These are phyloP conservation scores for Neodidymelliopsis sp. DNA, from an alignment of 2,329 filamentous ascomycete species.

Conservation along the genomic window DNA sequence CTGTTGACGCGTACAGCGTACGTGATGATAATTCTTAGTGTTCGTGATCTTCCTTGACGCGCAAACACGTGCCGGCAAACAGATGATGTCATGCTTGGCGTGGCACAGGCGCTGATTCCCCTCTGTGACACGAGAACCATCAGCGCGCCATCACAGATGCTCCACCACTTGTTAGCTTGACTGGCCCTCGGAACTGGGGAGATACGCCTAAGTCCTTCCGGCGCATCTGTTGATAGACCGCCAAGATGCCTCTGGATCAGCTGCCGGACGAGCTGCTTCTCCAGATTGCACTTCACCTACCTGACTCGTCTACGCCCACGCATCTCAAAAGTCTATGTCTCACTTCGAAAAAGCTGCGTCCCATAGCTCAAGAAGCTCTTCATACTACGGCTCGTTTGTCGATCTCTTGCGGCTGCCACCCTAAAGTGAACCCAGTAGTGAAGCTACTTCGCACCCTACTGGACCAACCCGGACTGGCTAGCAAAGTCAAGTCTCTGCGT, in stretches of 20 bases:
- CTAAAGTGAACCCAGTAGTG: constrained; percentile 26
- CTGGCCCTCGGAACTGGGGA: too few relatives aligned
- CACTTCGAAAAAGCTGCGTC: constrained; percentile 24
- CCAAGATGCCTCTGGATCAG: constrained; percentile 4
- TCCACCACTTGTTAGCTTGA: too few relatives aligned
- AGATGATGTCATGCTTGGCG: constrained; percentile 3
- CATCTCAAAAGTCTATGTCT: constrained; percentile 27
- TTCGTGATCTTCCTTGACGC: neutral
- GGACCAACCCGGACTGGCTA: constrained; percentile 29
- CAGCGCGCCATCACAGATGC: neutral
- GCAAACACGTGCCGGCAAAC: neutral
- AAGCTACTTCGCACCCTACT: constrained; percentile 33
- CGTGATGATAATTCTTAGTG: neutral
- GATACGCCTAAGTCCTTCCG: too few relatives aligned
- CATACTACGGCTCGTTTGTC: constrained; percentile 24
- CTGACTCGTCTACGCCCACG: constrained; percentile 17
- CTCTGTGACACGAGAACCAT: neutral
- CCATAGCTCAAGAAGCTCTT: constrained; percentile 29
- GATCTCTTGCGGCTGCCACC: constrained; percentile 24
- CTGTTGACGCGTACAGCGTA: neutral
- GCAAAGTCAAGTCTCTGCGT: constrained; percentile 27
- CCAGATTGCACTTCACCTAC: constrained; percentile 23
- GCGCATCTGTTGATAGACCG: too few relatives aligned
- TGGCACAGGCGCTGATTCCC: neutral
- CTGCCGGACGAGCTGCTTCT: constrained; percentile 34